Evolutionary conservation across 116 monocot genomes (phyloP).

Genomic region (Zostera marina): DNA sequence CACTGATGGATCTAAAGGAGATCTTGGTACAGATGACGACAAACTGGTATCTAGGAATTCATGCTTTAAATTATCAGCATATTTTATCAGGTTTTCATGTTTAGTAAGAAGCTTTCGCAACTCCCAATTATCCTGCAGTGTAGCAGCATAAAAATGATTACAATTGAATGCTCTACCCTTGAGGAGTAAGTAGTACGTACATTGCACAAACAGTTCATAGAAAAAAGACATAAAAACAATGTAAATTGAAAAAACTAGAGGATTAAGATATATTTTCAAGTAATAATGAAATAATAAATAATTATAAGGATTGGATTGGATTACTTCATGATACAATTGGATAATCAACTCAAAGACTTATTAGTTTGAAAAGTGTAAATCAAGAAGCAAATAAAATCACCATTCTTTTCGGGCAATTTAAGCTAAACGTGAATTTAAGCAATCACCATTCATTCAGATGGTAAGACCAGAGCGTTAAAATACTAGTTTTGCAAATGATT

Average conservation of each 20-base stretch:
- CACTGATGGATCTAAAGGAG: conserved; percentile 34
- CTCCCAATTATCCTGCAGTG: conserved; percentile 51
- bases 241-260: conserved; percentile 1
- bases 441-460: too few relatives aligned
- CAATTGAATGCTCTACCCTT: not conserved
- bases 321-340: too few relatives aligned
- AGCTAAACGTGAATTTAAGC: too few relatives aligned
- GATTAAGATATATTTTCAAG: too few relatives aligned
- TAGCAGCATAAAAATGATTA: not conserved
- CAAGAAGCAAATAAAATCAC: too few relatives aligned
- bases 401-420: too few relatives aligned
- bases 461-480: too few relatives aligned
- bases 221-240: not conserved
- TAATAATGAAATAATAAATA: too few relatives aligned
- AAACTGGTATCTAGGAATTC: conserved; percentile 32
- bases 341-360: too few relatives aligned
- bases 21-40: conserved; percentile 30
- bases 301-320: too few relatives aligned
- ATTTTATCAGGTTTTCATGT: conserved; percentile 61
- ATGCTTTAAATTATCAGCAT: conserved; percentile 43
- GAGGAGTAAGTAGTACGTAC: not conserved
- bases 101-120: conserved; percentile 42
- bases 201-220: not conserved
- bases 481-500: too few relatives aligned
- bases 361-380: too few relatives aligned